Conservation (phyloP, 2,329 filamentous ascomycete species). For the Thermochaetoides dissita region DNA sequence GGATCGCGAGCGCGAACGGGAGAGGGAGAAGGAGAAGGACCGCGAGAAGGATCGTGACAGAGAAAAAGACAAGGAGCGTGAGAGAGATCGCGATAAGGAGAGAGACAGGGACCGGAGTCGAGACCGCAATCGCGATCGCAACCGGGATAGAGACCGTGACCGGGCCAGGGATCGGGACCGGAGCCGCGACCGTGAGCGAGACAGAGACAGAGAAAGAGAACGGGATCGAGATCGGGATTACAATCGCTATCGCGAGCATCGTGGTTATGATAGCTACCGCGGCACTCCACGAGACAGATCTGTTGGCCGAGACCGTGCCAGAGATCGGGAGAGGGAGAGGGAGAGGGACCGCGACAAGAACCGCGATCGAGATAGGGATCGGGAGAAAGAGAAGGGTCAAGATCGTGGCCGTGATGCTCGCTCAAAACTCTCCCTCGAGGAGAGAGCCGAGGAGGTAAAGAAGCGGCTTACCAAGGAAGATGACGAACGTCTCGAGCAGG, state of each 20-base stretch:
- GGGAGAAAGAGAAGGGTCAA: slow-evolving; percentile 18
- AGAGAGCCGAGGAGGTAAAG: slow-evolving; percentile 32
- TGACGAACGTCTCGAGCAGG: slow-evolving; percentile 41
- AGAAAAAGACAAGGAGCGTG: slow-evolving; percentile 22
- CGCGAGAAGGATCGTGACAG: slow-evolving; percentile 24
- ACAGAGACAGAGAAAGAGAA: slow-evolving; percentile 15
- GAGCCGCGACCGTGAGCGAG: slow-evolving; percentile 22
- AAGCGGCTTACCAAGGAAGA: slow-evolving; percentile 45
- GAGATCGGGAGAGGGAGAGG: slow-evolving; percentile 5
- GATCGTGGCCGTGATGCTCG: slow-evolving; percentile 1
- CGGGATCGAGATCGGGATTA: slow-evolving; percentile 21
- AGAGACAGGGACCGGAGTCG: slow-evolving; percentile 20
- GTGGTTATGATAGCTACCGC: slow-evolving; percentile 9
- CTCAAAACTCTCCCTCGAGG: slow-evolving; percentile 21
- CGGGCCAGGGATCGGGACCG: slow-evolving; percentile 20
- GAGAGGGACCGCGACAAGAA: slow-evolving; percentile 9
- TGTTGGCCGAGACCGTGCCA: slow-evolving; percentile 9
- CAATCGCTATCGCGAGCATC: slow-evolving; percentile 10
- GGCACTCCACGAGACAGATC: slow-evolving; percentile 8
- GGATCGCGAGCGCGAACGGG: slow-evolving; percentile 22
- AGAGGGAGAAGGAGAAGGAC: slow-evolving; percentile 20
- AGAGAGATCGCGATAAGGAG: slow-evolving; percentile 21
- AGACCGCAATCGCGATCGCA: slow-evolving; percentile 21
- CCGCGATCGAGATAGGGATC: slow-evolving; percentile 22
- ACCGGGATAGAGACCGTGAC: slow-evolving; percentile 18